Conservation (phyloP, 192 early-diverging fungal species). For the Linnemannia exigua region DNA sequence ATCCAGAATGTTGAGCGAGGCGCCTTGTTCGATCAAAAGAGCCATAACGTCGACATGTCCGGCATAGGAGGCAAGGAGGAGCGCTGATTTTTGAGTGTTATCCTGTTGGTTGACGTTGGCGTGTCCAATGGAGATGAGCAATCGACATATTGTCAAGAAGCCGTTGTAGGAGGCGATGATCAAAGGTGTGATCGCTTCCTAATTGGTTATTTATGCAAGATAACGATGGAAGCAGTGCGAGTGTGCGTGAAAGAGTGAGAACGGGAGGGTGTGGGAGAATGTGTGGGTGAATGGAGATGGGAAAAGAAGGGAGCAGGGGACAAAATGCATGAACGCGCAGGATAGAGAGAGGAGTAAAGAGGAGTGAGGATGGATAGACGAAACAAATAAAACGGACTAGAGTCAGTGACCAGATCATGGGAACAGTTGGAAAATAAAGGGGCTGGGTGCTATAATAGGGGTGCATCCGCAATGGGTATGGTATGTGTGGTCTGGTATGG, state of each 20-base stretch:
- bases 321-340: not conserved
- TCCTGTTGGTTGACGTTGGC: conserved; percentile 60
- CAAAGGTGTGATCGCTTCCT: conserved; percentile 71
- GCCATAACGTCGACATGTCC: conserved; percentile 51
- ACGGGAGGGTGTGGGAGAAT: too few species aligned
- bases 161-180: conserved; percentile 75
- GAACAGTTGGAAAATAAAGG: not conserved
- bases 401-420: conserved; percentile 4
- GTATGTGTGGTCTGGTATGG: too few species aligned
- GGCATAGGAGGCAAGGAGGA: conserved; percentile 51
- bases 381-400: not conserved
- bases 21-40: conserved; percentile 49
- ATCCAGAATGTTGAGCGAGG: conserved; percentile 45
- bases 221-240: not conserved
- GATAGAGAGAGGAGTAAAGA: not conserved
- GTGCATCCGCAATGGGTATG: too few species aligned
- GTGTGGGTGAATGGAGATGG: not conserved
- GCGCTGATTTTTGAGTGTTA: conserved; percentile 56
- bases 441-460: not conserved
- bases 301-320: not conserved
- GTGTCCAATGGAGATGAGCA: conserved; percentile 60
- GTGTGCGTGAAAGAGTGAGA: not conserved
- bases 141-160: conserved; percentile 57
- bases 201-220: not conserved
- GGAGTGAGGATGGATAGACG: not conserved